Evolutionary conservation across 306 rosid species (phyloP), one percentile per base, ranked within the genome.

Genomic region (Quercus berberidifolia): DNA sequence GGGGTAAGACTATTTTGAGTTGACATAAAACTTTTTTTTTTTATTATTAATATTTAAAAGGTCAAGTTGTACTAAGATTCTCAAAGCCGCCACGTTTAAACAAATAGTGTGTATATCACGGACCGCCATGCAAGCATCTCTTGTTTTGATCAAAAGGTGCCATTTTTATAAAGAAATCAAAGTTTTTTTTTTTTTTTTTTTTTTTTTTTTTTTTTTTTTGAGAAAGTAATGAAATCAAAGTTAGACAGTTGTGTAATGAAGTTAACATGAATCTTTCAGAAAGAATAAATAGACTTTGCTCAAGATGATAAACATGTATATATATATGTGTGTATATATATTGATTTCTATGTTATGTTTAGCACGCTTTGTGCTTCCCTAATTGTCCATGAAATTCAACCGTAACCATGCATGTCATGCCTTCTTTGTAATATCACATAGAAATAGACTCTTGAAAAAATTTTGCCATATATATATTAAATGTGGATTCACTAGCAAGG

Each of bases 1-100:
- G 3, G 21, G 12, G 6, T 6, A 31, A 26, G n/a, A 30, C 14
- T 1, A 6, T 20, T 21, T 73, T 56, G 54, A 73, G 62, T 73
- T 33, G 74, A 55, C 76, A 76, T 49, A 5, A 55, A 74, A 58
- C 63, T 17, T 60, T 20, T 9, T n/a, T 12, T 17, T 6, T 11
- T 20, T 10, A 3, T 15, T 5, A 21, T 64, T 64, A 41, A 0
- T 41, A 41, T 41, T 41, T 8, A 2, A 41, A 41, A 65, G 49
- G 56, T 35, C 59, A 51, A 19, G 51, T 70, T 75, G 33, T 56
- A 38, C 76, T n/a, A 49, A 69, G 75, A 57, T 82, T 73, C 71
- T 78, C 63, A 56, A 74, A 55, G 77, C 72, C 70, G 65, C 80
- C 80, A 69, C 82, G 75, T 69, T 73, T 75, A 46, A 51, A 55